A percentile compares a stretch with the other conserved stretches of the same genome.
Conservation (phyloP, 371 early-diverging fungal species). For the Mucor circinelloides region DNA sequence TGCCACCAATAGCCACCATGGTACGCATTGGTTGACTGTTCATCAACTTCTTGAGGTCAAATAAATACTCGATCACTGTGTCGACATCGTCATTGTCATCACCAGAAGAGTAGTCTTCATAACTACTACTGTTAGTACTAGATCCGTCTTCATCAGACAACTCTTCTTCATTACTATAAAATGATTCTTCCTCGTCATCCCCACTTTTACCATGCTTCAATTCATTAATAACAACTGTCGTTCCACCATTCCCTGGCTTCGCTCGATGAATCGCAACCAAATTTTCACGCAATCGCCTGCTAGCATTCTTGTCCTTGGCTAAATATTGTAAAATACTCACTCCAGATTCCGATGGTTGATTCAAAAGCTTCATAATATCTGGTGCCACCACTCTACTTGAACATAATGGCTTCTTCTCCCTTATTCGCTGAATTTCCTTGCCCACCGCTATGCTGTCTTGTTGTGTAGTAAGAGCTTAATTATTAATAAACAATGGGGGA, state of each 20-base stretch:
- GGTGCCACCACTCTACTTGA: neutral
- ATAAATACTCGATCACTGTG: slow-evolving; percentile 7
- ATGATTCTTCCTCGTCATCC: too few species aligned
- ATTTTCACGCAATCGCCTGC: neutral
- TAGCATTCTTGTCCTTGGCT: neutral
- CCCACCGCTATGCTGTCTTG: neutral
- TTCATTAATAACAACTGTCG: neutral
- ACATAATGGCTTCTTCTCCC: neutral
- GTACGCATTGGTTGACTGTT: slow-evolving; percentile 1
- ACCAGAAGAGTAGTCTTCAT: neutral
- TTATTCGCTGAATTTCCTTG: neutral
- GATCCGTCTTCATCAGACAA: too few species aligned
- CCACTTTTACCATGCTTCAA: neutral
- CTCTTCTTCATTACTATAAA: too few species aligned
- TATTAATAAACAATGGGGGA: too few species aligned
- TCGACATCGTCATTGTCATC: neutral
- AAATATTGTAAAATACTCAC: neutral
- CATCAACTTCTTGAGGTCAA: neutral
- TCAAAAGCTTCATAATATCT: neutral
- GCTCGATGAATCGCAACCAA: neutral
- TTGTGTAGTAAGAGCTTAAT: neutral
- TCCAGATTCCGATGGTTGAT: neutral
- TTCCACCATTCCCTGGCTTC: neutral
- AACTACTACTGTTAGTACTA: too few species aligned
- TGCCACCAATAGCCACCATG: slow-evolving; percentile 1